phyloP scores from a whole-genome alignment of 352 stramenopile species.

The Thraustochytrium sp. region DNA sequence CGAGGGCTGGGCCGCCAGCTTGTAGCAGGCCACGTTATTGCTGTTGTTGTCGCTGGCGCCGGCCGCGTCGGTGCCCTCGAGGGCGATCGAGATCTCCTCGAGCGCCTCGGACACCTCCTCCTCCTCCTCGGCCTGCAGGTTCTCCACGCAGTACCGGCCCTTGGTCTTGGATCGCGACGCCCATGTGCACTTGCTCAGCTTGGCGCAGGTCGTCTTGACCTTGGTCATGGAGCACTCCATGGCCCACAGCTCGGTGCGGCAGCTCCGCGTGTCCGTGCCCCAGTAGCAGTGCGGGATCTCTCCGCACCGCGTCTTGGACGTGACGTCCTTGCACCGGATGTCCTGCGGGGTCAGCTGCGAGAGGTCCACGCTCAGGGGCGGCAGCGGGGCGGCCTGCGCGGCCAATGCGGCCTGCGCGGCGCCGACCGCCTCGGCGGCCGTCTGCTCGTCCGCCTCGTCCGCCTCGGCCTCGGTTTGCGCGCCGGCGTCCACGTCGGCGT shows the following conservation, averaged over 20 bases:
- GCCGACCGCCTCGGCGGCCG: neutral
- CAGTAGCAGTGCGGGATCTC: conserved; percentile 32
- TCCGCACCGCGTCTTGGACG: neutral
- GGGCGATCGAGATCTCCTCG: neutral
- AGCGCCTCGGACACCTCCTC: neutral
- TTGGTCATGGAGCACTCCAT: conserved; percentile 34
- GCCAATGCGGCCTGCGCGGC: neutral
- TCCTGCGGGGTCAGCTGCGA: neutral
- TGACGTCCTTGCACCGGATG: conserved; percentile 33
- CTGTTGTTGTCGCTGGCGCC: neutral
- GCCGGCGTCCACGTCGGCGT: neutral
- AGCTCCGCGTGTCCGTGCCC: conserved; percentile 24
- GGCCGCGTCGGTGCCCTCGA: too few relatives aligned
- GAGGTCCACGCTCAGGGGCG: neutral
- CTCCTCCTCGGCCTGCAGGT: neutral
- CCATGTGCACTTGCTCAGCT: neutral
- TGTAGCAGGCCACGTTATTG: neutral
- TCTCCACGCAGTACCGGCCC: conserved; percentile 13
- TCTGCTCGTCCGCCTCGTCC: neutral
- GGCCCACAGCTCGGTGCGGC: conserved; percentile 22
- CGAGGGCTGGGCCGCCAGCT: neutral
- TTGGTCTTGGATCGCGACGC: neutral
- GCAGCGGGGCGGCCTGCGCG: neutral
- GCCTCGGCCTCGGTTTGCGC: neutral
- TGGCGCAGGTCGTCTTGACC: conserved; percentile 5